Conservation (phyloP, 2,329 filamentous ascomycete genomes). For the Paraphaeosphaeria minitans region DNA sequence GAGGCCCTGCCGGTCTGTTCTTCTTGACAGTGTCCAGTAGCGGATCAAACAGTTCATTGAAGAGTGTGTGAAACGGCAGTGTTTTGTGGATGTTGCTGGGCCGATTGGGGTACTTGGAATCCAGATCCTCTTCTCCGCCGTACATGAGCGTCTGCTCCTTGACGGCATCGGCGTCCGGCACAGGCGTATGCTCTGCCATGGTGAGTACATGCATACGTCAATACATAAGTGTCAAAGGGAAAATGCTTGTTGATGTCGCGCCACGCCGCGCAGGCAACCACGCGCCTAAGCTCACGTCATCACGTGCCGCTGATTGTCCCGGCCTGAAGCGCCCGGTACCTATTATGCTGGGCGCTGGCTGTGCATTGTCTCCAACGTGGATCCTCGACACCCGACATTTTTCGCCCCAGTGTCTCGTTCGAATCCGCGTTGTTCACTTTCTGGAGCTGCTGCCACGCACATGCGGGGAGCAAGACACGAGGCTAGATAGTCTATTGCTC, state of each 20-base stretch:
- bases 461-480: slow-evolving; percentile 13
- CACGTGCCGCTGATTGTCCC: neutral
- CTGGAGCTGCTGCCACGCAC: slow-evolving; percentile 13
- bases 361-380: slow-evolving; percentile 2
- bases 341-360: slow-evolving; percentile 12
- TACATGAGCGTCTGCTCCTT: slow-evolving; percentile 58
- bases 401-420: slow-evolving; percentile 21
- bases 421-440: slow-evolving; percentile 3
- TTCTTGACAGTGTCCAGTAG: slow-evolving; percentile 77
- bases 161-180: slow-evolving; percentile 50
- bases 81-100: slow-evolving; percentile 82
- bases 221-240: slow-evolving; percentile 16
- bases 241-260: slow-evolving; percentile 4
- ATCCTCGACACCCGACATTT: slow-evolving; percentile 16
- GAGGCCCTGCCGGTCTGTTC: slow-evolving; percentile 60
- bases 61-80: slow-evolving; percentile 80
- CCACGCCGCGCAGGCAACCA: slow-evolving; percentile 12
- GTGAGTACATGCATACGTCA: too few species aligned
- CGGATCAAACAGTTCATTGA: slow-evolving; percentile 79
- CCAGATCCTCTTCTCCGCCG: slow-evolving; percentile 52
- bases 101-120: slow-evolving; percentile 71
- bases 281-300: slow-evolving; percentile 9
- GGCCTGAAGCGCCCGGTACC: slow-evolving; percentile 4
- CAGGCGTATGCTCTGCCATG: slow-evolving; percentile 39
- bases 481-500: too few species aligned